phyloP scores from a whole-genome alignment of 768 basidiomycete genomes.

The Rickenella mellea region DNA sequence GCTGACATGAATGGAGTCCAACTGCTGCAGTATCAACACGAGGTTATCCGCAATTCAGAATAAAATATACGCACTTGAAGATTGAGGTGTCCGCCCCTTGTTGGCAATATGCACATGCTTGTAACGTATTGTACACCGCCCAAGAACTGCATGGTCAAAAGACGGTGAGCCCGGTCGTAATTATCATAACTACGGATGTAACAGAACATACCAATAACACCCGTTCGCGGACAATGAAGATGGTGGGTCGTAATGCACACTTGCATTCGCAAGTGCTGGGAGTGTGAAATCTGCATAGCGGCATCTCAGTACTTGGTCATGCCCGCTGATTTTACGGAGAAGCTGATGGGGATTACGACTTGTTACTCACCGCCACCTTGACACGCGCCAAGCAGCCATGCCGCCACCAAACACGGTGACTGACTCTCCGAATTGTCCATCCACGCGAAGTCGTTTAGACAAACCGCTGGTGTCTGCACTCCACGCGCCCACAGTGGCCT shows the following conservation, averaged over 20 bases:
- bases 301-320: neutral
- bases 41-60: neutral
- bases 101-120: neutral
- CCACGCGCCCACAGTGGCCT: neutral
- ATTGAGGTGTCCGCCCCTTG: neutral
- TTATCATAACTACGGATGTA: too few relatives aligned
- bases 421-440: neutral
- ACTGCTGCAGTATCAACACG: neutral
- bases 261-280: neutral
- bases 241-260: neutral
- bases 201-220: too few relatives aligned
- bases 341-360: neutral
- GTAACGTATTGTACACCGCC: neutral
- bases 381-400: neutral
- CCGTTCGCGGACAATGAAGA: neutral
- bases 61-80: neutral
- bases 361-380: neutral
- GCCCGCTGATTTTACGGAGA: neutral
- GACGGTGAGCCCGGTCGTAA: too few relatives aligned
- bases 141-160: too few relatives aligned
- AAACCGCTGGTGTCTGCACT: neutral
- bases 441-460: neutral
- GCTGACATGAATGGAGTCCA: neutral
- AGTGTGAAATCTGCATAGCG: neutral
- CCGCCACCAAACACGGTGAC: neutral